phyloP scores from a whole-genome alignment of 1,139 yeast species.

The Meyerozyma athensensis region DNA sequence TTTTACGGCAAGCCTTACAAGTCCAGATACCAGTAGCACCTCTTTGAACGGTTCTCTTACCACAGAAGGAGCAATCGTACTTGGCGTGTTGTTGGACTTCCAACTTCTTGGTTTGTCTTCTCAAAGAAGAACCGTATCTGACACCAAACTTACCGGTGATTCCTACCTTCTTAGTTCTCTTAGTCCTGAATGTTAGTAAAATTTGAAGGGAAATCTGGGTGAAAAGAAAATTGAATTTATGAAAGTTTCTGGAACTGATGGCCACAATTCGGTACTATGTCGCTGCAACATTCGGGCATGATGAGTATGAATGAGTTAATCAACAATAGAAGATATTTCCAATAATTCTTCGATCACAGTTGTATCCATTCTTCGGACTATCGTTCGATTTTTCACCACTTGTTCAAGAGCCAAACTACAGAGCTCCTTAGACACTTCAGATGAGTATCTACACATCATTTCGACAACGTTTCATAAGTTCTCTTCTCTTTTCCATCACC shows the following conservation, averaged over 20 bases:
- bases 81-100: slow-evolving; percentile 99
- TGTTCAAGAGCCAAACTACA: too few species aligned
- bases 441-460: too few species aligned
- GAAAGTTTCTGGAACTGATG: too few species aligned
- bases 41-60: slow-evolving; percentile 98
- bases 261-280: too few species aligned
- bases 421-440: too few species aligned
- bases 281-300: too few species aligned
- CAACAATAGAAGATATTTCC: too few species aligned
- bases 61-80: slow-evolving; percentile 99
- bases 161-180: slow-evolving; percentile 99
- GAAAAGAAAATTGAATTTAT: slow-evolving; percentile 8
- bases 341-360: too few species aligned
- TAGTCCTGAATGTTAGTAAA: slow-evolving; percentile 71
- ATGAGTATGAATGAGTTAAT: too few species aligned
- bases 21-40: slow-evolving; percentile 99
- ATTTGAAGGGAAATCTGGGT: slow-evolving; percentile 7
- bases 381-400: too few species aligned
- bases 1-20: slow-evolving; percentile 91
- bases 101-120: slow-evolving; percentile 99
- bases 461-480: too few species aligned
- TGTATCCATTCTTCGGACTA: too few species aligned
- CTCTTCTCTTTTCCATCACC: neutral
- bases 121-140: slow-evolving; percentile 99
- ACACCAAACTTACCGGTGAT: slow-evolving; percentile 99